Percentiles rank a stretch among this genome's conserved stretches.
phyloP scores from a whole-genome alignment of 352 stramenopile species.

The Globisporangium paroecandrum region DNA sequence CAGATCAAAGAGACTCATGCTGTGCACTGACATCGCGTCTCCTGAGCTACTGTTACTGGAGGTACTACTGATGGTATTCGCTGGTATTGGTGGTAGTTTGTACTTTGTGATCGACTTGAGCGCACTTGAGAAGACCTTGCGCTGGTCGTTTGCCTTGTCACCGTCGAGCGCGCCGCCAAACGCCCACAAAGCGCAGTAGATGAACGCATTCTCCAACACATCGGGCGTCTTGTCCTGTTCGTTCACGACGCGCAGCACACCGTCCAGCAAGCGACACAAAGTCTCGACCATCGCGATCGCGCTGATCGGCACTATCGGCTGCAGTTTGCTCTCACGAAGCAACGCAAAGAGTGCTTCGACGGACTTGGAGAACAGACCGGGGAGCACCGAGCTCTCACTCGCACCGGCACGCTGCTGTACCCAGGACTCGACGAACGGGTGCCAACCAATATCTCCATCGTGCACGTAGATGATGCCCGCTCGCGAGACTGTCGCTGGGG shows the following conservation, averaged over 20 bases:
- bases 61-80: background rate
- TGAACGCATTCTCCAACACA: conserved; percentile 93
- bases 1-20: conserved; percentile 70
- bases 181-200: conserved; percentile 94
- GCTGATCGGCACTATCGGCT: conserved; percentile 49
- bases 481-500: conserved; percentile 94
- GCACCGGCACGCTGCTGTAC: conserved; percentile 73
- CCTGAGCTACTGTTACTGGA: background rate
- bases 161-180: conserved; percentile 93
- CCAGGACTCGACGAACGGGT: conserved; percentile 94
- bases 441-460: conserved; percentile 90
- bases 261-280: conserved; percentile 93
- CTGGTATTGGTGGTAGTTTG: conserved; percentile 31
- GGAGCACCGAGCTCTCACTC: conserved; percentile 82
- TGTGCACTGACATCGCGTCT: background rate
- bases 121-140: conserved; percentile 48
- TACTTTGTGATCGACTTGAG: conserved; percentile 77
- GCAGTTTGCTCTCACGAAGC: conserved; percentile 65
- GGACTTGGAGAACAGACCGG: conserved; percentile 93
- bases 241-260: conserved; percentile 68
- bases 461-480: conserved; percentile 97
- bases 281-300: conserved; percentile 81
- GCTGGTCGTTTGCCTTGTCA: conserved; percentile 70
- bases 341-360: conserved; percentile 81
- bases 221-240: conserved; percentile 85